These are phyloP conservation scores for Micromonas commoda DNA, from an alignment of 139 green algal genomes.

Conservation along the genomic window DNA sequence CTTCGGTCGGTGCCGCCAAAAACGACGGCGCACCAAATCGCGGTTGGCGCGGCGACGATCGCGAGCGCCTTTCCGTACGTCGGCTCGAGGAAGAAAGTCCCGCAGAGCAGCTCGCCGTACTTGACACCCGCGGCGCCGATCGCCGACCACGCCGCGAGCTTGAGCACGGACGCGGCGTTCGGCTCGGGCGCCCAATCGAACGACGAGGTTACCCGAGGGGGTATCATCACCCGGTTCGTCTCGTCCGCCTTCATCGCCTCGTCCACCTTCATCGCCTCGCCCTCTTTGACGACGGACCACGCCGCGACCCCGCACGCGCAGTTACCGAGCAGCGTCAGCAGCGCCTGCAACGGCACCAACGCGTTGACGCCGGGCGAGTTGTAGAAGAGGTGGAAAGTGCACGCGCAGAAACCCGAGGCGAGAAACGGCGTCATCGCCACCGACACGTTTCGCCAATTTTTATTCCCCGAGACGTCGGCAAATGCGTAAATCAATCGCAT, in stretches of 20 bases:
- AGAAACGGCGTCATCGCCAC: conserved; percentile 29
- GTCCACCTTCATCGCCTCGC: no score
- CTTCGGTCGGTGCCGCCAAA: no score
- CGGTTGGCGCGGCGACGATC: conserved; percentile 1
- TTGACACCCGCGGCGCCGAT: conserved; percentile 18
- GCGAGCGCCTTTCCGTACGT: conserved; percentile 22
- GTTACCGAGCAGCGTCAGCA: conserved; percentile 55
- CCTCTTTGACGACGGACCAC: conserved; percentile 75
- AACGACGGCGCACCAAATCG: not conserved
- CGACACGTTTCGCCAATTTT: conserved; percentile 15
- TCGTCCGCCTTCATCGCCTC: no score
- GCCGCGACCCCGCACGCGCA: conserved; percentile 65
- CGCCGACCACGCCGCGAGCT: conserved; percentile 14
- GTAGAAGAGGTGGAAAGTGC: conserved; percentile 85
- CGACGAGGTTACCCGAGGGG: not conserved
- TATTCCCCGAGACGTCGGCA: conserved; percentile 38
- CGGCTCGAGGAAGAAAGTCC: conserved; percentile 13
- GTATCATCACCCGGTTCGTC: no score
- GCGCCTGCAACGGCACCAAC: conserved; percentile 52
- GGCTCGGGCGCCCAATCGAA: not conserved
- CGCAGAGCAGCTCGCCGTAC: conserved; percentile 27
- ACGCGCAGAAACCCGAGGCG: conserved; percentile 18
- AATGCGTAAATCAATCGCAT: conserved; percentile 82
- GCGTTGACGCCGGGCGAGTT: conserved; percentile 47
- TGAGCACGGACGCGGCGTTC: conserved; percentile 14